phyloP scores from a whole-genome alignment of 2,329 filamentous ascomycete genomes.

The Botrytis fabae region DNA sequence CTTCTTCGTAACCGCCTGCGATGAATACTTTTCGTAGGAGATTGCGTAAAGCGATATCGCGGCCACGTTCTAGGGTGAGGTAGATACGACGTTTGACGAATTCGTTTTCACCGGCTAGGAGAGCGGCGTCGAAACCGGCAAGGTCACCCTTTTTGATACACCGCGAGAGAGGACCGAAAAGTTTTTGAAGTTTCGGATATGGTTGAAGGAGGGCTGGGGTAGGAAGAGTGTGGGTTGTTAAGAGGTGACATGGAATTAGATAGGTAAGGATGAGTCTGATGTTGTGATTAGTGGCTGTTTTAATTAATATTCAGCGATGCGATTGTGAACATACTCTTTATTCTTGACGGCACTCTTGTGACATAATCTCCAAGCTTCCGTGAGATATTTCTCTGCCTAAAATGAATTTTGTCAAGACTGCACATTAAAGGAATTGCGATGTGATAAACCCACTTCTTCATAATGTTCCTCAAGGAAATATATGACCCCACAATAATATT shows the following conservation, averaged over 20 bases:
- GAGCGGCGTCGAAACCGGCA: conserved; percentile 76
- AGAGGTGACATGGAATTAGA: conserved; percentile 86
- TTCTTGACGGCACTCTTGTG: conserved; percentile 72
- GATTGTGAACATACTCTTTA: conserved; percentile 56
- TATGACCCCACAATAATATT: conserved; percentile 94
- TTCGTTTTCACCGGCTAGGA: conserved; percentile 81
- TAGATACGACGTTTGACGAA: conserved; percentile 94
- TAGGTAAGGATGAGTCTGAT: conserved; percentile 85
- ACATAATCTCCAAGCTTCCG: conserved; percentile 79
- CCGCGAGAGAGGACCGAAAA: conserved; percentile 75
- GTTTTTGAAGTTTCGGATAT: conserved; percentile 71
- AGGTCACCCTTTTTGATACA: conserved; percentile 85
- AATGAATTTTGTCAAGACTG: conserved; percentile 9
- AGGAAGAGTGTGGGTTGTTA: conserved; percentile 85
- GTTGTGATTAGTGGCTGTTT: conserved; percentile 24
- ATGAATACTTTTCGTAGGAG: conserved; percentile 89
- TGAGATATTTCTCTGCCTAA: conserved; percentile 79
- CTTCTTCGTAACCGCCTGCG: conserved; percentile 75
- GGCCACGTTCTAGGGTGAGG: conserved; percentile 85
- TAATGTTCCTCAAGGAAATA: conserved; percentile 95
- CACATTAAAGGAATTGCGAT: neutral
- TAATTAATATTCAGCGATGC: neutral
- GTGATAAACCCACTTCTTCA: conserved; percentile 56
- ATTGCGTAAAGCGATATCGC: conserved; percentile 90
- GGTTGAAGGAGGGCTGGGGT: conserved; percentile 68